These are phyloP conservation scores for Cordyceps cicadae DNA, from an alignment of 2,329 filamentous ascomycete genomes.

Conservation along the genomic window DNA sequence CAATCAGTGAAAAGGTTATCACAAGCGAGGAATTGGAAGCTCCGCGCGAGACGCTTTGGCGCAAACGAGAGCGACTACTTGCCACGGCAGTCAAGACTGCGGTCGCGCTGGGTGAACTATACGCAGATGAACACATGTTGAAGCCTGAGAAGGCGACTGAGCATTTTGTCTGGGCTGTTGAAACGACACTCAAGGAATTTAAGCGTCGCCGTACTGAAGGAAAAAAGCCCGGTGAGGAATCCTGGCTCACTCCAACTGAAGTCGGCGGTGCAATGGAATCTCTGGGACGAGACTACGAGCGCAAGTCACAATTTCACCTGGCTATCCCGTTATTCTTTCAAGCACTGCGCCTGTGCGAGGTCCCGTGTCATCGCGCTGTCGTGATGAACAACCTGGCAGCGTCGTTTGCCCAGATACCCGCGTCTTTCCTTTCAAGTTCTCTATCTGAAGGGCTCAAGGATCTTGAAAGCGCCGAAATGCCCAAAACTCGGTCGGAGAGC, in stretches of 20 bases:
- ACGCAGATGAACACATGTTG: conserved; percentile 66
- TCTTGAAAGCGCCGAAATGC: conserved; percentile 23
- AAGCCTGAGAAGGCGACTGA: conserved; percentile 63
- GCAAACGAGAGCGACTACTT: conserved; percentile 57
- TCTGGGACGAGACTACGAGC: conserved; percentile 68
- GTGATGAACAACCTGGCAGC: conserved; percentile 81
- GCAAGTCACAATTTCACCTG: conserved; percentile 66
- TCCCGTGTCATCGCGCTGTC: conserved; percentile 68
- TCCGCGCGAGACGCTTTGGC: conserved; percentile 42
- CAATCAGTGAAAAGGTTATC: neutral
- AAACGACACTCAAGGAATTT: conserved; percentile 68
- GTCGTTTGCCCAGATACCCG: conserved; percentile 60
- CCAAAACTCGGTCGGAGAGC: conserved; percentile 47
- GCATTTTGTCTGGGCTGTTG: conserved; percentile 72
- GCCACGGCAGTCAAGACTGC: conserved; percentile 67
- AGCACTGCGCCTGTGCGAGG: conserved; percentile 60
- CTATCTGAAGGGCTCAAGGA: conserved; percentile 22
- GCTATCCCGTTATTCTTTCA: conserved; percentile 82
- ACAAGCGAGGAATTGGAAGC: conserved; percentile 13
- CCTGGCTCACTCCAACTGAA: conserved; percentile 63
- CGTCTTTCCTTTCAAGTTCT: conserved; percentile 21
- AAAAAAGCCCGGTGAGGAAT: conserved; percentile 59
- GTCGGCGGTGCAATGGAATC: conserved; percentile 68
- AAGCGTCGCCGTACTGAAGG: conserved; percentile 59
- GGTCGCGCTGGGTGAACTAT: conserved; percentile 79